Conservation (phyloP, 495 filamentous ascomycete genomes). For the Neurospora discreta region DNA sequence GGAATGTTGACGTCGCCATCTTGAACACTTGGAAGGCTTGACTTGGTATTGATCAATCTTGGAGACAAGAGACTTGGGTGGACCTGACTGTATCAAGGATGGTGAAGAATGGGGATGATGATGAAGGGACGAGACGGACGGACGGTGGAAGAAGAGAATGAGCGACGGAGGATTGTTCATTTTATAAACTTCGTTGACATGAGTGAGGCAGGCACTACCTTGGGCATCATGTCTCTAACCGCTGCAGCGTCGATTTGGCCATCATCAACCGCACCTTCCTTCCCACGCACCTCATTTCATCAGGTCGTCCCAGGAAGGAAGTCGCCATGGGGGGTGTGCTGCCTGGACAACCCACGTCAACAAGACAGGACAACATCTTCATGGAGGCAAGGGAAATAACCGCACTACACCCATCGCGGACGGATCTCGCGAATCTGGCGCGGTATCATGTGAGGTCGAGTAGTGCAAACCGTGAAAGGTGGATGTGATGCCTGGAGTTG, state of each 20-base stretch:
- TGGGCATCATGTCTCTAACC: not conserved
- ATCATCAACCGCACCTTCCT: not conserved
- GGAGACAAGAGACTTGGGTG: not conserved
- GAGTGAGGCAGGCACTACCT: not conserved
- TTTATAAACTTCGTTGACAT: not conserved
- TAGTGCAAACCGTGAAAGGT: not conserved
- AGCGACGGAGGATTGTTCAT: not conserved
- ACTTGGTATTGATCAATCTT: not conserved
- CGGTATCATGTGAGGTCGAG: not conserved
- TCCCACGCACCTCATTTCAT: not conserved
- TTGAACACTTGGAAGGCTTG: not conserved
- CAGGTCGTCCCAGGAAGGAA: not conserved
- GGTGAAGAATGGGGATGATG: not conserved
- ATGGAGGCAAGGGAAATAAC: not conserved
- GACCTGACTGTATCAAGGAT: not conserved
- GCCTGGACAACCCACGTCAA: not conserved
- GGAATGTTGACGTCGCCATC: conserved; percentile 28
- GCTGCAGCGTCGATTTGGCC: not conserved
- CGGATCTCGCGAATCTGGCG: not conserved
- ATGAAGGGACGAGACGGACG: not conserved
- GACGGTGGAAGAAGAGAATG: not conserved
- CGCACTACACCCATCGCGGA: not conserved
- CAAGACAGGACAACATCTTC: not conserved
- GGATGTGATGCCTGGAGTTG: not conserved
- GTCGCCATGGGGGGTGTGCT: not conserved